Evolutionary conservation across 768 basidiomycete genomes (phyloP).

Genomic region (Amanita phalloides): DNA sequence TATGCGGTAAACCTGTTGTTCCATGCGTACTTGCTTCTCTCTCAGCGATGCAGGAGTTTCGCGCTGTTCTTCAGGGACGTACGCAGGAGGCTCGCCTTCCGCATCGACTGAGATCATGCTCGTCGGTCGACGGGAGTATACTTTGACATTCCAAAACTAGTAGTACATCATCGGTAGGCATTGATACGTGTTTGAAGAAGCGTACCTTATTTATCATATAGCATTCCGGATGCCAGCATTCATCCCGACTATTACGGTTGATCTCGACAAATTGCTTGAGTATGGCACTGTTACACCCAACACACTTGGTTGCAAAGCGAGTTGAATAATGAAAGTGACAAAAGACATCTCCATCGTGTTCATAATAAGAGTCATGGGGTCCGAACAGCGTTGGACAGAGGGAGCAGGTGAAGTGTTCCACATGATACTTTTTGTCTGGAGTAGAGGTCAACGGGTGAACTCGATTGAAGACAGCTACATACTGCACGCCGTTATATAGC

Average conservation of each 20-base stretch:
- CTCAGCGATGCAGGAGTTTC: constrained; percentile 75
- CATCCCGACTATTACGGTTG: constrained; percentile 94
- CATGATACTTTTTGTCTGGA: constrained; percentile 95
- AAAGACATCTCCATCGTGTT: constrained; percentile 95
- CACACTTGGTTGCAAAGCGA: constrained; percentile 96
- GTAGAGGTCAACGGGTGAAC: constrained; percentile 6
- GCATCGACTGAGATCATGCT: constrained; percentile 46
- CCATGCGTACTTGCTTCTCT: constrained; percentile 90
- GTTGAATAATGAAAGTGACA: constrained; percentile 99
- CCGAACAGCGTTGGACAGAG: constrained; percentile 94
- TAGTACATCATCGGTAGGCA: not conserved
- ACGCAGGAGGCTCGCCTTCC: constrained; percentile 40
- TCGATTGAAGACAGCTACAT: constrained; percentile 13
- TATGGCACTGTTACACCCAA: constrained; percentile 94
- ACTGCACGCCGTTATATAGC: constrained; percentile 99
- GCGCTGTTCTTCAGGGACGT: constrained; percentile 66
- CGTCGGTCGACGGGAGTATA: constrained; percentile 63
- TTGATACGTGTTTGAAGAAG: constrained; percentile 1
- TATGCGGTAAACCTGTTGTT: constrained; percentile 95
- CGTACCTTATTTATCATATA: constrained; percentile 99
- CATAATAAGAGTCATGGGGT: constrained; percentile 98
- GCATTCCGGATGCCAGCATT: constrained; percentile 99
- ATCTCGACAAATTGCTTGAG: constrained; percentile 99
- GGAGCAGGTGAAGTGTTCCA: constrained; percentile 98
- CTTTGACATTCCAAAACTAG: constrained; percentile 99